Conservation (phyloP, 176 grass and related monocot genomes). For the Echinochloa phyllopogon region DNA sequence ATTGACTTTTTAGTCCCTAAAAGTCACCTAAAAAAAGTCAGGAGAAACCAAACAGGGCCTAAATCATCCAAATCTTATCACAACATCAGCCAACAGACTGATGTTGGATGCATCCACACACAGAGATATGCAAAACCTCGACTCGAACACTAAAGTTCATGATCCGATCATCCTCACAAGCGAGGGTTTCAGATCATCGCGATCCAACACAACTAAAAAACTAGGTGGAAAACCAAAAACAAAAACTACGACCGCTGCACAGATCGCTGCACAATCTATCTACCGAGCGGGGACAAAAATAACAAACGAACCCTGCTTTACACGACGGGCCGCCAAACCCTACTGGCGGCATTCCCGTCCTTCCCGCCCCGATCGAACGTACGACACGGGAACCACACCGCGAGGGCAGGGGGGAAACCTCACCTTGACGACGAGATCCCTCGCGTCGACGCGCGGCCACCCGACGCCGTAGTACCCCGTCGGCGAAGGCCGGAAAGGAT, state of each 20-base stretch:
- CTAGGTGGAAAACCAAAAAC: not conserved
- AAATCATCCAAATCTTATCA: not conserved
- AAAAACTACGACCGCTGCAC: not conserved
- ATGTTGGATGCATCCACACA: not conserved
- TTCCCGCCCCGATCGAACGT: not conserved
- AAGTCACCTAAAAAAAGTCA: no score
- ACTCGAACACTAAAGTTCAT: not conserved
- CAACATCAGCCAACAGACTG: not conserved
- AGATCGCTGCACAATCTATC: constrained; percentile 7
- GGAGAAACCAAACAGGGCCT: no score
- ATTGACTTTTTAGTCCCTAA: no score
- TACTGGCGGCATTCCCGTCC: not conserved
- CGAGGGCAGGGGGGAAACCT: not conserved
- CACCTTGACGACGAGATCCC: constrained; percentile 76
- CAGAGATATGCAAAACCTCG: not conserved
- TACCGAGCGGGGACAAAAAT: not conserved
- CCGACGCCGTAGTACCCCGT: not conserved
- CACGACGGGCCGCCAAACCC: constrained; percentile 12
- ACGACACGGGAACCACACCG: no score
- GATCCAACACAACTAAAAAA: not conserved
- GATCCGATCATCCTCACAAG: not conserved
- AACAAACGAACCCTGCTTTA: not conserved
- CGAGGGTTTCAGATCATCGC: not conserved
- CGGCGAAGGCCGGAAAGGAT: not conserved
- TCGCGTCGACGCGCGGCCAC: not conserved